Evolutionary conservation across 2,329 filamentous ascomycete species (phyloP).

Genomic region (Peltaster fructicola): DNA sequence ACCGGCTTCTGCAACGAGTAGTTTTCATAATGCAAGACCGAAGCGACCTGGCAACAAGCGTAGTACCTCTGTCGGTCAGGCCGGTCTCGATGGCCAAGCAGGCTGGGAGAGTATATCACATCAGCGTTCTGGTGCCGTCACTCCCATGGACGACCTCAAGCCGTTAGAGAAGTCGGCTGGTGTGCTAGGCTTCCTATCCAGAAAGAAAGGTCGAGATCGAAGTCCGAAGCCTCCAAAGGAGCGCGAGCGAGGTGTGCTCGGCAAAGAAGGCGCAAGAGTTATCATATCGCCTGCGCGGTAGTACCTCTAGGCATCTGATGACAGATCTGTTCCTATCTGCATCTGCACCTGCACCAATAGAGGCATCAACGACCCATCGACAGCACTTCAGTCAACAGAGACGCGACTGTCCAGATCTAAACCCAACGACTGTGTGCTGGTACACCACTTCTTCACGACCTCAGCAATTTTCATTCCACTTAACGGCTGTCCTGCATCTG

Average conservation of each 20-base stretch:
- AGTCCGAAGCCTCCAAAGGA: conserved; percentile 74
- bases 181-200: conserved; percentile 75
- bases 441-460: no score
- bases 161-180: conserved; percentile 40
- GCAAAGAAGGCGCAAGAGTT: conserved; percentile 76
- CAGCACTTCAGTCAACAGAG: no score
- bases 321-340: no score
- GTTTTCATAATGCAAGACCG: no score
- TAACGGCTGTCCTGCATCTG: no score
- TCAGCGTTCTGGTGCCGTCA: conserved; percentile 56
- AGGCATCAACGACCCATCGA: no score
- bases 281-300: conserved; percentile 23
- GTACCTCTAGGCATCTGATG: conserved; percentile 11
- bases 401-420: no score
- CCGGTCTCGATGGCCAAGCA: conserved; percentile 74
- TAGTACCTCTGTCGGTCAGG: conserved; percentile 64
- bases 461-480: no score
- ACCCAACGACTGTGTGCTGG: no score
- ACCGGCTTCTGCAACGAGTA: no score
- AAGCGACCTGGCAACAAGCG: conserved; percentile 44
- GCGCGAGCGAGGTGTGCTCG: conserved; percentile 63
- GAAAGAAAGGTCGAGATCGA: conserved; percentile 77
- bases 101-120: conserved; percentile 85
- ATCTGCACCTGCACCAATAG: no score
- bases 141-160: conserved; percentile 18